These are phyloP conservation scores for Ramalina intermedia DNA, from an alignment of 495 filamentous ascomycete species.

Conservation along the genomic window DNA sequence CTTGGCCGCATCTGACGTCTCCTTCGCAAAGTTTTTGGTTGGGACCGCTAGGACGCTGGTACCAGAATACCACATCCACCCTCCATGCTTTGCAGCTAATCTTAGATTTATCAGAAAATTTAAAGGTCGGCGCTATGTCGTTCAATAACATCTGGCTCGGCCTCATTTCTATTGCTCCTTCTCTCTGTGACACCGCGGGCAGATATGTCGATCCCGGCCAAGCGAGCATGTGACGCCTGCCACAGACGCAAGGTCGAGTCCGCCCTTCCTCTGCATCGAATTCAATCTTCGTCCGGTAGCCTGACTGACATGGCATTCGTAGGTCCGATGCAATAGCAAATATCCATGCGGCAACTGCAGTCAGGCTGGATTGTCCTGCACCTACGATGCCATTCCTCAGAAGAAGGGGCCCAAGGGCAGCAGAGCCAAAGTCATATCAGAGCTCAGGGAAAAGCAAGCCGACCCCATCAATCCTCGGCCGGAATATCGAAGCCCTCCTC, in stretches of 20 bases:
- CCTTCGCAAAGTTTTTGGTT: no score
- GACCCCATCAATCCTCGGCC: constrained; percentile 10
- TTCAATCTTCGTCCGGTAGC: neutral
- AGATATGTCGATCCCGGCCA: constrained; percentile 19
- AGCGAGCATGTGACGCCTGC: constrained; percentile 68
- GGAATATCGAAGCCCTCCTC: constrained; percentile 26
- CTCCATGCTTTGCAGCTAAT: neutral
- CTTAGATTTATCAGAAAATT: constrained; percentile 1
- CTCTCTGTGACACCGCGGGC: neutral
- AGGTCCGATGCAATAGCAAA: constrained; percentile 16
- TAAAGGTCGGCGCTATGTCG: neutral
- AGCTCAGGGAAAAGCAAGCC: constrained; percentile 52
- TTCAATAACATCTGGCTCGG: neutral
- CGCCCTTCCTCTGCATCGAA: constrained; percentile 20
- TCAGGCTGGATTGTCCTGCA: constrained; percentile 55
- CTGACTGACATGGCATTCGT: neutral
- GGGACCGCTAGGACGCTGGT: neutral
- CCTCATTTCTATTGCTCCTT: constrained; percentile 2
- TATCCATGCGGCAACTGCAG: constrained; percentile 25
- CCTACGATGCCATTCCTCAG: constrained; percentile 69
- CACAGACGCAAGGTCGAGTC: constrained; percentile 76
- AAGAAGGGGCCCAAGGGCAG: constrained; percentile 79
- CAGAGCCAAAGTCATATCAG: constrained; percentile 67
- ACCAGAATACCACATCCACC: neutral
- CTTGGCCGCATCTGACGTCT: no score